These are phyloP conservation scores for Collybia sordida DNA, from an alignment of 768 basidiomycete species.

Conservation along the genomic window DNA sequence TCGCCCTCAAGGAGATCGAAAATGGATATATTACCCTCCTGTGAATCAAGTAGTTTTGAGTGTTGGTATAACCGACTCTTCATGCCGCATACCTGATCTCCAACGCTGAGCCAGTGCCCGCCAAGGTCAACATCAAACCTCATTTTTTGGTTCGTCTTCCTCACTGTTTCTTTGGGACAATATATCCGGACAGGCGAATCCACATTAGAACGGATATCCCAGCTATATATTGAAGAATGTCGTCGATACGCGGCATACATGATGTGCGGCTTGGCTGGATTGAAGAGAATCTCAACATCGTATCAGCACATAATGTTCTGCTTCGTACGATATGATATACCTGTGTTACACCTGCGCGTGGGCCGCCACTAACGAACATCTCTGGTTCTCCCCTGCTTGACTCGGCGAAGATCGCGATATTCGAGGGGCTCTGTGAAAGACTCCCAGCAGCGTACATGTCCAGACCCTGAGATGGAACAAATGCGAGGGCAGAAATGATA, in stretches of 20 bases:
- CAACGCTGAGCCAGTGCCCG: conserved; percentile 63
- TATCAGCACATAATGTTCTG: background rate
- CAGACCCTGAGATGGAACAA: conserved; percentile 60
- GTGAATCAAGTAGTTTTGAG: background rate
- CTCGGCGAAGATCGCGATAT: conserved; percentile 70
- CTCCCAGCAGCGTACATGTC: conserved; percentile 82
- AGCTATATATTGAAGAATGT: conserved; percentile 3
- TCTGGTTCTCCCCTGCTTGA: conserved; percentile 50
- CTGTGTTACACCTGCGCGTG: conserved; percentile 52
- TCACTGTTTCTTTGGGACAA: conserved; percentile 6
- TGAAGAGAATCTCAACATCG: conserved; percentile 3
- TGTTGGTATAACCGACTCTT: background rate
- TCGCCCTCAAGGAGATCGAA: conserved; percentile 45
- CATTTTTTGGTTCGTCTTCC: conserved; percentile 70
- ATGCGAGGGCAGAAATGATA: conserved; percentile 82
- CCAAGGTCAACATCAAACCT: conserved; percentile 74
- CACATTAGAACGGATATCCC: conserved; percentile 16
- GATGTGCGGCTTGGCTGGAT: conserved; percentile 1
- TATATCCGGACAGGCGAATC: conserved; percentile 40
- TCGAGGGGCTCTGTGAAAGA: conserved; percentile 51
- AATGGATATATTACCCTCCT: conserved; percentile 61
- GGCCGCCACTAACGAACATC: conserved; percentile 62
- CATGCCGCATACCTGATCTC: conserved; percentile 58
- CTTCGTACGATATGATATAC: conserved; percentile 25
- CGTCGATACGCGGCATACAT: conserved; percentile 7